Percentiles rank a stretch among this genome's conserved stretches.
These are phyloP conservation scores for Combretum micranthum DNA, from an alignment of 345 rosid genomes.

Conservation along the genomic window DNA sequence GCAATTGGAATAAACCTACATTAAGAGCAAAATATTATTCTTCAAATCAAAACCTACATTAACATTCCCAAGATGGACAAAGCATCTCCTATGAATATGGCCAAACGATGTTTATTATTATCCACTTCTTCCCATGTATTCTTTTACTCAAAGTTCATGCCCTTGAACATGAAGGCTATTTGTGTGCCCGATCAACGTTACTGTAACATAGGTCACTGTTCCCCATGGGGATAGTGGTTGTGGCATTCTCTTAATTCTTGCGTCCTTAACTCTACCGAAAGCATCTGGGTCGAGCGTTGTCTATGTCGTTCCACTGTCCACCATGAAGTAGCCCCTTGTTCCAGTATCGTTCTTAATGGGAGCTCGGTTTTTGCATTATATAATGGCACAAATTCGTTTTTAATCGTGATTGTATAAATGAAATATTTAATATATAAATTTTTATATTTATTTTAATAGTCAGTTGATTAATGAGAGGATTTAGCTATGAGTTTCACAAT, in stretches of 20 bases:
- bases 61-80: not conserved
- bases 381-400: no score
- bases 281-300: not conserved
- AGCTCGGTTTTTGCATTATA: no score
- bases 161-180: conserved; percentile 5
- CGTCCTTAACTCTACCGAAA: not conserved
- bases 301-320: not conserved
- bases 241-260: not conserved
- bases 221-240: not conserved
- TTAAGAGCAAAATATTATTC: conserved; percentile 2
- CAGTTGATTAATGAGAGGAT: no score
- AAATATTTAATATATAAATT: no score
- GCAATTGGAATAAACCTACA: no score
- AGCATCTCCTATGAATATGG: not conserved
- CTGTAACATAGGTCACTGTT: not conserved
- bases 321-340: not conserved
- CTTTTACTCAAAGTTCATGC: not conserved
- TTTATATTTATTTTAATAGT: no score
- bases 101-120: not conserved
- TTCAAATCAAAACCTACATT: conserved; percentile 7
- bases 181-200: not conserved
- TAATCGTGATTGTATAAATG: no score
- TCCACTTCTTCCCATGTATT: not conserved
- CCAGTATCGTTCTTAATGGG: no score
- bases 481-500: no score